A percentile compares a stretch with the other conserved stretches of the same genome.
Evolutionary conservation across 2,329 filamentous ascomycete species (phyloP).

Genomic region (Penicillium brasilianum): DNA sequence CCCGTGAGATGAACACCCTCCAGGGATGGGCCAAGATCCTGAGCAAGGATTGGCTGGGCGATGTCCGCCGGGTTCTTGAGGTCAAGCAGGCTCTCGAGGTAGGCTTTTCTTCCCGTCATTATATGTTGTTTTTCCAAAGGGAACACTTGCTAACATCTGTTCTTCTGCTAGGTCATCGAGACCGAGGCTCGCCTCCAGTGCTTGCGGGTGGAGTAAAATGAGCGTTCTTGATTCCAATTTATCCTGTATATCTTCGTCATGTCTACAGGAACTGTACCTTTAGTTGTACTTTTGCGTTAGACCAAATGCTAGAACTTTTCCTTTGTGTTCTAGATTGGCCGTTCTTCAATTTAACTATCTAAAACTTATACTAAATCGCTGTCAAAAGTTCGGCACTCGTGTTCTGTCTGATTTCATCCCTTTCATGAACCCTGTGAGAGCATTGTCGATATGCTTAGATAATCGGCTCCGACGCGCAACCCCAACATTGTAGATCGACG

Average conservation of each 20-base stretch:
- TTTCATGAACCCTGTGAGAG: background rate
- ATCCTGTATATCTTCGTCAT: constrained; percentile 38
- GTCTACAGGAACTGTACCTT: constrained; percentile 46
- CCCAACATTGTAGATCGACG: constrained; percentile 22
- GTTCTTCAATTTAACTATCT: background rate
- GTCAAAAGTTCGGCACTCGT: background rate
- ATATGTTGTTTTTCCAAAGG: background rate
- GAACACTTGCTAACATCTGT: constrained; percentile 22
- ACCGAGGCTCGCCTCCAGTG: constrained; percentile 89
- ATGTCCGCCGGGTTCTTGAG: constrained; percentile 90
- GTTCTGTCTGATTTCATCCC: background rate
- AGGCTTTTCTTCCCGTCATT: constrained; percentile 48
- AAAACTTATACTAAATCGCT: background rate
- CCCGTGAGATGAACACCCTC: constrained; percentile 91
- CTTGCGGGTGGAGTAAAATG: constrained; percentile 73
- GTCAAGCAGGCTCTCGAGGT: constrained; percentile 96
- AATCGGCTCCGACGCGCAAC: constrained; percentile 21
- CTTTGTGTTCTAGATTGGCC: constrained; percentile 16
- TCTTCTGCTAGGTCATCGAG: constrained; percentile 71
- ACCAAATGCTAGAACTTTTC: constrained; percentile 46
- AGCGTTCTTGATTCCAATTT: constrained; percentile 35
- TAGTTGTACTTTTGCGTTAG: constrained; percentile 46
- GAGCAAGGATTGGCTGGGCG: constrained; percentile 89
- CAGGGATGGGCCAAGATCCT: constrained; percentile 94
- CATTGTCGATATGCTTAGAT: constrained; percentile 15